These are phyloP conservation scores for Hortiboletus campestris DNA, from an alignment of 768 basidiomycete genomes.

Conservation along the genomic window DNA sequence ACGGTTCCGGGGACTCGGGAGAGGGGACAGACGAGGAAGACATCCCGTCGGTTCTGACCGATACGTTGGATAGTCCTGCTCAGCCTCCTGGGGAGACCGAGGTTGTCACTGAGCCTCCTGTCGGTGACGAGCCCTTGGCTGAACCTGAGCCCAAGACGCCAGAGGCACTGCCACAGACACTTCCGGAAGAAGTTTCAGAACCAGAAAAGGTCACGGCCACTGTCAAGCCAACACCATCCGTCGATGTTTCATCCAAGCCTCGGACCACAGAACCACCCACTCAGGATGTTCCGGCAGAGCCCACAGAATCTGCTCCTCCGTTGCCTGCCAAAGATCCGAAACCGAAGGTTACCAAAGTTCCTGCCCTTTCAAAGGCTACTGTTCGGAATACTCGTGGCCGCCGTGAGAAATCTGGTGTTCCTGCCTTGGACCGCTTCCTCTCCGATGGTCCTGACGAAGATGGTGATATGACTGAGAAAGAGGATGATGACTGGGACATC, in stretches of 20 bases:
- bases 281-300: constrained; percentile 2
- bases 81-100: constrained; percentile 29
- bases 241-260: constrained; percentile 17
- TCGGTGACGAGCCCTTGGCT: constrained; percentile 30
- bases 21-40: constrained; percentile 40
- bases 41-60: constrained; percentile 23
- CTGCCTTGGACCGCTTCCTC: constrained; percentile 73
- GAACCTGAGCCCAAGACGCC: constrained; percentile 76
- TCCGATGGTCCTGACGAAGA: constrained; percentile 51
- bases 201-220: constrained; percentile 9
- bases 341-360: constrained; percentile 24
- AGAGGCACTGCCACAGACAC: constrained; percentile 52
- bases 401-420: constrained; percentile 80
- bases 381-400: constrained; percentile 41
- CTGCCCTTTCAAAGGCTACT: constrained; percentile 14
- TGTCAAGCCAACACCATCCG: constrained; percentile 17
- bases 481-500: constrained; percentile 88
- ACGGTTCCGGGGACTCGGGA: constrained; percentile 33
- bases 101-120: constrained; percentile 37
- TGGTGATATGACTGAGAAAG: constrained; percentile 39
- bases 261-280: constrained; percentile 11
- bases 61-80: constrained; percentile 20
- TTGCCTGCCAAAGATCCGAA: constrained; percentile 34
- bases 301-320: constrained; percentile 26
- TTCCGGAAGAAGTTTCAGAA: constrained; percentile 29